A percentile compares a stretch with the other conserved stretches of the same genome.
phyloP scores from a whole-genome alignment of 257 asterid genomes.

The Coffea eugenioides region DNA sequence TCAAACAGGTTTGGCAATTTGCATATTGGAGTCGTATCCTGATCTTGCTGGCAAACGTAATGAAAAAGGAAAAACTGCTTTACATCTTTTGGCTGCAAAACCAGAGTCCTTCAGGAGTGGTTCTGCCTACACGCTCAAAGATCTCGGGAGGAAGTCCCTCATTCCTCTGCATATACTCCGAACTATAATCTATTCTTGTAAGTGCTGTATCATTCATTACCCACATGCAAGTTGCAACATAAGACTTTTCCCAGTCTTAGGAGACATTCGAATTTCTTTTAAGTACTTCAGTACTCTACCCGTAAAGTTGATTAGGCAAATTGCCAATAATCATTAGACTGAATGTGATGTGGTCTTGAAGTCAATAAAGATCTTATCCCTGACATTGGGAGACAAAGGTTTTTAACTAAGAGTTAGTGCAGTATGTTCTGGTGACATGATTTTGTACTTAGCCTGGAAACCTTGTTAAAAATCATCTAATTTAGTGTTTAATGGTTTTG shows the following conservation, averaged over 20 bases:
- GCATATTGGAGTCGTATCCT: slow-evolving; percentile 1
- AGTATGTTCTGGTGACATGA: too few species aligned
- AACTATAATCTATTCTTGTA: too few species aligned
- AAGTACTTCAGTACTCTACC: not conserved
- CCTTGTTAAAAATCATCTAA: too few species aligned
- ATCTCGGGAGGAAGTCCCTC: slow-evolving; percentile 10
- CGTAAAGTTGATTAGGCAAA: not conserved
- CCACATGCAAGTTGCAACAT: not conserved
- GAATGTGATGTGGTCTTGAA: too few species aligned
- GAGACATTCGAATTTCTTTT: too few species aligned
- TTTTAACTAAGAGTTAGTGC: too few species aligned
- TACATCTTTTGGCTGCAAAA: slow-evolving; percentile 16
- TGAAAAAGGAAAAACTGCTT: not conserved
- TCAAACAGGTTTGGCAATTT: too few species aligned
- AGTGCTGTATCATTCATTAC: not conserved
- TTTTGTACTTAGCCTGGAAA: too few species aligned
- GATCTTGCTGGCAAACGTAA: slow-evolving; percentile 3
- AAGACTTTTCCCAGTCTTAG: not conserved
- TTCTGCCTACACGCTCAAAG: not conserved
- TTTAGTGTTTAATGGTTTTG: too few species aligned
- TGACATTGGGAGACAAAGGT: too few species aligned
- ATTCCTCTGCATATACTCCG: not conserved
- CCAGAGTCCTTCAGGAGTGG: slow-evolving; percentile 9
- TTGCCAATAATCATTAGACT: not conserved
- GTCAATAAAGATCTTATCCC: not conserved